Conservation (phyloP, 1,284 basidiomycete genomes). For the Boletellus sp. region DNA sequence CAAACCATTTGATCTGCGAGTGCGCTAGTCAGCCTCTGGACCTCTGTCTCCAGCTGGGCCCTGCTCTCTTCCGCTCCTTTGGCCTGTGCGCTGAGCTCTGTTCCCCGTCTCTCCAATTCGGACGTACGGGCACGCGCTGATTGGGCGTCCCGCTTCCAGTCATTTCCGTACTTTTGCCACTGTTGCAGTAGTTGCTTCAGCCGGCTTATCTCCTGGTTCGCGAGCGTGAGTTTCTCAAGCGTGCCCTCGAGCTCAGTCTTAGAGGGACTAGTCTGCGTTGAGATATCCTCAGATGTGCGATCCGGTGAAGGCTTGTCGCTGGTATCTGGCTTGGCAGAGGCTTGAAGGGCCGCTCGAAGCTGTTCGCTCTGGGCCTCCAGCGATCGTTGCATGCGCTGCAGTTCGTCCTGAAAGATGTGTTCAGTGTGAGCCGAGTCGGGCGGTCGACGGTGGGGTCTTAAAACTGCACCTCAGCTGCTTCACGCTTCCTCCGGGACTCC, state of each 20-base stretch:
- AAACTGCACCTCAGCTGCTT: constrained; percentile 21
- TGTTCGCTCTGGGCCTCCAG: constrained; percentile 22
- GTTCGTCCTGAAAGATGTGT: constrained; percentile 17
- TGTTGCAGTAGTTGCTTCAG: constrained; percentile 22
- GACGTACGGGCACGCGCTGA: constrained; percentile 11
- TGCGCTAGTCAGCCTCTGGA: constrained; percentile 10
- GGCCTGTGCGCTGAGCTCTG: constrained; percentile 7
- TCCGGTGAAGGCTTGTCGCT: constrained; percentile 1
- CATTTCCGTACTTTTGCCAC: constrained; percentile 26
- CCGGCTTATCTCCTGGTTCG: constrained; percentile 18
- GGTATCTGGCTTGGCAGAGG: constrained; percentile 9
- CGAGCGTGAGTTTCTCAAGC: constrained; percentile 15
- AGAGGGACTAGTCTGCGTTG: constrained; percentile 1
- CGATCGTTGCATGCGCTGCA: constrained; percentile 14
- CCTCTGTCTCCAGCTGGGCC: constrained; percentile 14
- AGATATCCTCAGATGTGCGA: constrained; percentile 7
- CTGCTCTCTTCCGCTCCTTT: constrained; percentile 14
- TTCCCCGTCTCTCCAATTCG: constrained; percentile 15
- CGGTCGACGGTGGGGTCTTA: neutral
- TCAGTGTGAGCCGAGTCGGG: constrained; percentile 8
- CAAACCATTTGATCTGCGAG: constrained; percentile 25
- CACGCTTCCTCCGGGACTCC: constrained; percentile 16
- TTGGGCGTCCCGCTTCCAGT: constrained; percentile 29
- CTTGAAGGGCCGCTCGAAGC: constrained; percentile 14
- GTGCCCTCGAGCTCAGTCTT: constrained; percentile 4